Conservation (phyloP, 2,329 filamentous ascomycete genomes). For the Penicillium sp. region DNA sequence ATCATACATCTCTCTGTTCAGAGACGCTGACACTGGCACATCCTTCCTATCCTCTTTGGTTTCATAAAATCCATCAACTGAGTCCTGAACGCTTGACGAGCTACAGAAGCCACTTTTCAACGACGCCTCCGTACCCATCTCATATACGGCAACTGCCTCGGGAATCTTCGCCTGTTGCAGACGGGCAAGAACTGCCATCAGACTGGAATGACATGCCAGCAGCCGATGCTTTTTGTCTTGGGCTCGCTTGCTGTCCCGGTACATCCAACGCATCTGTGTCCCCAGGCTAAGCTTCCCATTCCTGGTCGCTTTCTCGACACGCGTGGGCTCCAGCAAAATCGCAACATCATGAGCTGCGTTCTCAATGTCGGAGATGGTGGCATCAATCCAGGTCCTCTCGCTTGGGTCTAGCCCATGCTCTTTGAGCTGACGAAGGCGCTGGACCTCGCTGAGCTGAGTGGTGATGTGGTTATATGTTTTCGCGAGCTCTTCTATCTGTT, state of each 20-base stretch:
- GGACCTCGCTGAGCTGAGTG: slow-evolving; percentile 24
- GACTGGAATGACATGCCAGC: slow-evolving; percentile 20
- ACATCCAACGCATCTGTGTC: slow-evolving; percentile 25
- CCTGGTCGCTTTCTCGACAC: slow-evolving; percentile 23
- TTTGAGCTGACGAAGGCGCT: slow-evolving; percentile 22
- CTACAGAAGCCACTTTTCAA: background rate
- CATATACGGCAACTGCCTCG: background rate
- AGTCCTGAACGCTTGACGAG: background rate
- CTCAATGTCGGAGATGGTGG: slow-evolving; percentile 34
- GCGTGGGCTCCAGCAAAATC: slow-evolving; percentile 23
- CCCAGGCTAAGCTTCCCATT: slow-evolving; percentile 21
- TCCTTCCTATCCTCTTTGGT: background rate
- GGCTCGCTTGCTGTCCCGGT: slow-evolving; percentile 20
- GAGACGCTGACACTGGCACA: background rate
- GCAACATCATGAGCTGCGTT: slow-evolving; percentile 39
- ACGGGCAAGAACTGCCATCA: slow-evolving; percentile 21
- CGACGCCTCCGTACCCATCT: slow-evolving; percentile 12
- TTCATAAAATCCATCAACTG: background rate
- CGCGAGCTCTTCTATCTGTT: slow-evolving; percentile 21
- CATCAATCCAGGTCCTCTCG: slow-evolving; percentile 25
- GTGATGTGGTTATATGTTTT: slow-evolving; percentile 21
- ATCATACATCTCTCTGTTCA: slow-evolving; percentile 19
- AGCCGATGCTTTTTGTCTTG: slow-evolving; percentile 19
- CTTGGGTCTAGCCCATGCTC: slow-evolving; percentile 4
- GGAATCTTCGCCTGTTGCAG: slow-evolving; percentile 19